Evolutionary conservation across 208 protist genomes (phyloP).

Genomic region (Trypanosoma brucei): DNA sequence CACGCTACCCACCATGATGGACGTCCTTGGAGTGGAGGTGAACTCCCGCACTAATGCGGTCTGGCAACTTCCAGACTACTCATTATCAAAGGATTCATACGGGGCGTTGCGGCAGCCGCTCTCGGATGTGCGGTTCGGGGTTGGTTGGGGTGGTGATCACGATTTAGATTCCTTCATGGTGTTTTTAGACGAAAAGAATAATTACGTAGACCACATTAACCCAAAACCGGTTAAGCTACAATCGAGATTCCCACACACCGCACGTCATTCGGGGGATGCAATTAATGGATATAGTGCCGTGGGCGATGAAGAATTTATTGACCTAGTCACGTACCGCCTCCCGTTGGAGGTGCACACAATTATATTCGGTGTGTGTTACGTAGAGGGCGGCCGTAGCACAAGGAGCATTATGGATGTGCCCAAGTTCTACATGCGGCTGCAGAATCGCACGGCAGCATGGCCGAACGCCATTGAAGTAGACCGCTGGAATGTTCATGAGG

Average conservation of each 20-base stretch:
- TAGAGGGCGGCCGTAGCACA: conserved; percentile 28
- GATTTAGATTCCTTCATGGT: conserved; percentile 81
- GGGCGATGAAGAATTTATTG: conserved; percentile 77
- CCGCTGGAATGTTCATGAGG: conserved; percentile 54
- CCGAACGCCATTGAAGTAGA: conserved; percentile 67
- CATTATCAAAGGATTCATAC: conserved; percentile 38
- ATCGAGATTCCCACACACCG: conserved; percentile 34
- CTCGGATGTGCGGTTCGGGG: conserved; percentile 74
- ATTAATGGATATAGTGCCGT: conserved; percentile 33
- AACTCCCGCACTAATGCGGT: conserved; percentile 43
- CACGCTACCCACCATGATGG: conserved; percentile 65
- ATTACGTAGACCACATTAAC: conserved; percentile 73
- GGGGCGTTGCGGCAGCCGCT: conserved; percentile 27
- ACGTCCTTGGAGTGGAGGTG: conserved; percentile 48
- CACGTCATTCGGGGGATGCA: conserved; percentile 64
- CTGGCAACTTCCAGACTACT: conserved; percentile 56
- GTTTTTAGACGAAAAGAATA: conserved; percentile 58
- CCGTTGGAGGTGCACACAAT: conserved; percentile 51
- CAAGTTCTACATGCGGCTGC: conserved; percentile 60
- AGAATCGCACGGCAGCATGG: conserved; percentile 65
- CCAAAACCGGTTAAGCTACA: conserved; percentile 50
- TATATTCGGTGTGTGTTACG: conserved; percentile 50
- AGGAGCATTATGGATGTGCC: conserved; percentile 61
- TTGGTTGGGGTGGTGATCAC: conserved; percentile 73
- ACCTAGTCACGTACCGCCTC: conserved; percentile 56